phyloP scores from a whole-genome alignment of 2,329 filamentous ascomycete species.

The Aspergillus clavatus region DNA sequence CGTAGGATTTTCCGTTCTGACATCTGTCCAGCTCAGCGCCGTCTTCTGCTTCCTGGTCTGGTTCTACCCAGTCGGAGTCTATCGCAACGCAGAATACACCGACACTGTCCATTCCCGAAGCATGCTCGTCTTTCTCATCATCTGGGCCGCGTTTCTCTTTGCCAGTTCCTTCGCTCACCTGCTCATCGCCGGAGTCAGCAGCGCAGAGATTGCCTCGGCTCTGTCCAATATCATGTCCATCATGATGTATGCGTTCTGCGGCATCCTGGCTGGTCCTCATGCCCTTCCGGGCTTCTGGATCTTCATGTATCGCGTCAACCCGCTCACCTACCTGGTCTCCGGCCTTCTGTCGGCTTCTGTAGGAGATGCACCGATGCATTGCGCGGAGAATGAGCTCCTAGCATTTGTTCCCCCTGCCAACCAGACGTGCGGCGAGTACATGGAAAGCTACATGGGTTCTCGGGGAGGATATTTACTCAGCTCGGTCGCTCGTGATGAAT shows the following conservation, averaged over 20 bases:
- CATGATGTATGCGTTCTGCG: slow-evolving; percentile 7
- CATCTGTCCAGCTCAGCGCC: slow-evolving; percentile 45
- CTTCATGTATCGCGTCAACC: background rate
- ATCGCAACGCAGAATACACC: slow-evolving; percentile 29
- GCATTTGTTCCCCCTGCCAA: background rate
- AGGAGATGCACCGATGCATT: background rate
- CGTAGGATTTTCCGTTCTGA: too few relatives aligned
- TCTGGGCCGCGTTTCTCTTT: slow-evolving; percentile 62
- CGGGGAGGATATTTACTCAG: background rate
- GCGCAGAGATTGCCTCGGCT: slow-evolving; percentile 1
- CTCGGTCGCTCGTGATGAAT: background rate
- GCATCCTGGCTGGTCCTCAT: slow-evolving; percentile 2
- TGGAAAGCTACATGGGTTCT: background rate
- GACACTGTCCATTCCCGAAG: slow-evolving; percentile 46
- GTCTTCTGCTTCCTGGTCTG: slow-evolving; percentile 55
- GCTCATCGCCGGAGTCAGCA: slow-evolving; percentile 50
- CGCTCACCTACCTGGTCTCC: slow-evolving; percentile 21
- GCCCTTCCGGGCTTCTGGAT: slow-evolving; percentile 7
- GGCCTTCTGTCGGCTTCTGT: background rate
- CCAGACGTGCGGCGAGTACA: background rate
- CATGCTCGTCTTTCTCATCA: slow-evolving; percentile 58
- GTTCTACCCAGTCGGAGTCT: slow-evolving; percentile 56
- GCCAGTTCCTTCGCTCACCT: slow-evolving; percentile 65
- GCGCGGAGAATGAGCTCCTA: background rate
- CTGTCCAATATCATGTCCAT: slow-evolving; percentile 1